These are phyloP conservation scores for Quercus suber DNA, from an alignment of 306 rosid genomes.

Conservation along the genomic window DNA sequence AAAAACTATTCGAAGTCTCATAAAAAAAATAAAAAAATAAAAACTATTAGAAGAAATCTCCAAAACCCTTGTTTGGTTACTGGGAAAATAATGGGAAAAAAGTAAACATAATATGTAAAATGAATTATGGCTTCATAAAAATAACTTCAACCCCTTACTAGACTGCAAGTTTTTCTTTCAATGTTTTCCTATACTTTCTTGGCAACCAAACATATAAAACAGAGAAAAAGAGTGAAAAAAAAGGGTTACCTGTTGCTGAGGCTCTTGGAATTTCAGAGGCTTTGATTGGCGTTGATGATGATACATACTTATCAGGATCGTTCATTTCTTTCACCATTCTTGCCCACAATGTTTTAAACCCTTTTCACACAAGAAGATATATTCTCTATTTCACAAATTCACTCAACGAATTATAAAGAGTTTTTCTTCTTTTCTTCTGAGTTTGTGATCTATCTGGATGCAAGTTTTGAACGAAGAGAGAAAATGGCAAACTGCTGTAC, in stretches of 20 bases:
- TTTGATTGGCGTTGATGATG: conserved; percentile 1
- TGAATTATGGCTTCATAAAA: background rate
- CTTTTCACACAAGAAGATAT: background rate
- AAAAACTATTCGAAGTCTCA: too few species aligned
- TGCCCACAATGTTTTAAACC: background rate
- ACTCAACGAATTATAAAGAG: background rate
- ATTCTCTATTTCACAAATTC: background rate
- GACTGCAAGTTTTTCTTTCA: background rate
- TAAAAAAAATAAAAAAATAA: too few species aligned
- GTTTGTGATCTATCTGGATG: background rate
- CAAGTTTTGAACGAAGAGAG: background rate
- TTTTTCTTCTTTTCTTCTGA: background rate
- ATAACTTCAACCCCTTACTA: background rate
- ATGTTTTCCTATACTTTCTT: background rate
- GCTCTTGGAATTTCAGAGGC: conserved; percentile 7
- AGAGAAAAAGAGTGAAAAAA: background rate
- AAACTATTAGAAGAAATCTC: too few species aligned
- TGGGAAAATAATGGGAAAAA: background rate
- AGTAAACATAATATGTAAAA: background rate
- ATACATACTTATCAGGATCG: background rate
- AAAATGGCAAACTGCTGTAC: background rate
- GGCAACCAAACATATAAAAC: background rate
- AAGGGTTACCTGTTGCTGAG: conserved; percentile 5
- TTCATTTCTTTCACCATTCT: conserved; percentile 13
- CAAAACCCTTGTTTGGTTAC: too few species aligned